Conservation (phyloP, 805 yeast species). For the Candida succiphila region DNA sequence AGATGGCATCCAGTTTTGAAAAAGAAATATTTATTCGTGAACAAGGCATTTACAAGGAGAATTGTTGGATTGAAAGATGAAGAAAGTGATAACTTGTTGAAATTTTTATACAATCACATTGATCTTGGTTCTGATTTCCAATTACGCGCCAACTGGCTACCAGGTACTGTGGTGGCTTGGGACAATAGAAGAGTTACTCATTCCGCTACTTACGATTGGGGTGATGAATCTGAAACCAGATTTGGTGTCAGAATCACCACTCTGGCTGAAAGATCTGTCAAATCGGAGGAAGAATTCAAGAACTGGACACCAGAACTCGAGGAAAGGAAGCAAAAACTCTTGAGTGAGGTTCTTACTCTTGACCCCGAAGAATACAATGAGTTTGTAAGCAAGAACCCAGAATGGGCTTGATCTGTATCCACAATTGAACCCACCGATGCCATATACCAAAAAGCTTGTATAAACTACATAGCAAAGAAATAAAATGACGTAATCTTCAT, state of each 20-base stretch:
- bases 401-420: too few species aligned
- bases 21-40: constrained; percentile 47
- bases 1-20: constrained; percentile 70
- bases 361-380: constrained; percentile 7
- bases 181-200: constrained; percentile 68
- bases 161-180: constrained; percentile 65
- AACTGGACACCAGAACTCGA: constrained; percentile 22
- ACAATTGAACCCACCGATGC: too few species aligned
- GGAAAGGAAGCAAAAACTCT: constrained; percentile 6
- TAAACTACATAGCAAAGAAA: too few species aligned
- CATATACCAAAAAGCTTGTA: too few species aligned
- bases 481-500: too few species aligned
- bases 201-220: constrained; percentile 69
- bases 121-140: constrained; percentile 49
- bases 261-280: constrained; percentile 58
- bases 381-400: too few species aligned
- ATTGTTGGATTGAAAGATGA: constrained; percentile 66
- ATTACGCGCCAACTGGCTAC: constrained; percentile 62
- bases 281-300: constrained; percentile 19
- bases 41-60: constrained; percentile 52
- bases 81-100: constrained; percentile 54
- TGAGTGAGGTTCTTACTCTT: constrained; percentile 8
- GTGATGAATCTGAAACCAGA: constrained; percentile 49
- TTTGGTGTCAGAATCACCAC: constrained; percentile 70
- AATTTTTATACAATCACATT: constrained; percentile 45